Conservation (phyloP, 306 rosid genomes). For the Cicer yamashitae region DNA sequence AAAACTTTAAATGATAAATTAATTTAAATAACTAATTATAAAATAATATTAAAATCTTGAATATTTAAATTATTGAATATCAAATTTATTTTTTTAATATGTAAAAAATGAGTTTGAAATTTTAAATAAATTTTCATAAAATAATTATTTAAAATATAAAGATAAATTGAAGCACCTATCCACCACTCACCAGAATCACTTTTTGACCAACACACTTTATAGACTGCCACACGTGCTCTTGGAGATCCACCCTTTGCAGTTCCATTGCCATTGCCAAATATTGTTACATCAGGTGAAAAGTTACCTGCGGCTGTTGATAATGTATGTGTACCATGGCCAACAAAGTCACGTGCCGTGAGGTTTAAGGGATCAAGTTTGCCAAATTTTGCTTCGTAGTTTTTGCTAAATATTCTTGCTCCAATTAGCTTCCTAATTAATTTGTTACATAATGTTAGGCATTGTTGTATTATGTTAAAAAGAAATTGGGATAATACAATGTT, state of each 20-base stretch:
- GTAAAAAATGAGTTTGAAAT: no score
- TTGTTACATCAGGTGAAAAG: constrained; percentile 48
- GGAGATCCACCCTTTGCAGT: constrained; percentile 90
- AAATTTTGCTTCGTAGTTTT: constrained; percentile 39
- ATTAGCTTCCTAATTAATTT: constrained; percentile 63
- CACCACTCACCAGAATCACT: not conserved
- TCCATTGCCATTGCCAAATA: constrained; percentile 69
- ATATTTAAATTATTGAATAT: no score
- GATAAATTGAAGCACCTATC: no score
- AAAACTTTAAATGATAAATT: no score
- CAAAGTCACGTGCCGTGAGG: constrained; percentile 55
- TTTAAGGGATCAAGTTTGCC: constrained; percentile 25
- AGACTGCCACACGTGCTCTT: constrained; percentile 66
- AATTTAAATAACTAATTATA: no score
- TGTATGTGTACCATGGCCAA: constrained; percentile 79
- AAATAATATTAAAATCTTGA: no score
- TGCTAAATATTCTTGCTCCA: constrained; percentile 67
- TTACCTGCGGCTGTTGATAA: constrained; percentile 76
- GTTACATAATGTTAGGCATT: not conserved
- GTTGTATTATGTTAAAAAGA: not conserved
- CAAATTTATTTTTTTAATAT: no score
- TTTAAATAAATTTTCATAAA: no score
- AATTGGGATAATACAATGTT: not conserved
- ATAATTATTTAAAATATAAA: no score
- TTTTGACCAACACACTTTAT: constrained; percentile 72